Base-by-base conservation (phyloP, 441 rosid genomes). In the Macaranga tanarius region DNA sequence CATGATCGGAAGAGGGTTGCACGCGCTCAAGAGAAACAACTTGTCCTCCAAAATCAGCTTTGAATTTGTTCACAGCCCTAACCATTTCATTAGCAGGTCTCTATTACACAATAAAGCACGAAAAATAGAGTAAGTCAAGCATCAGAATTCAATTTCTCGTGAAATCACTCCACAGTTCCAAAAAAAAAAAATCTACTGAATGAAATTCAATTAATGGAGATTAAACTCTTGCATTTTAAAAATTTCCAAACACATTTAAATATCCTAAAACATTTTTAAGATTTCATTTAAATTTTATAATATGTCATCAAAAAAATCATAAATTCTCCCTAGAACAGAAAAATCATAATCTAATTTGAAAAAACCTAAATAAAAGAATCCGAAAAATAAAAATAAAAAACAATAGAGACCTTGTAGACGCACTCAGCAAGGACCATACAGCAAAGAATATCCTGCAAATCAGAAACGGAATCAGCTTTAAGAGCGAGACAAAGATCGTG, bases 381-480 rank as follows among this genome's bases (percentile, higher is more conserved):
- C 38, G 38, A 5, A 31, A 31, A 2, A n/a, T n/a, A n/a, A n/a
- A n/a, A n/a, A n/a, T n/a, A 31, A 42, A 42, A 6, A 10, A 42
- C 5, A 6, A 42, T 10, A 1, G 17, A 54, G 25, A 90, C 98
- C 96, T 95, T 95, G 78, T 92, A 95, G 65, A 91, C 99, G 82
- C 97, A 95, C 83, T 92, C 97, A 15, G 98, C 87, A 59, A 92
- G 90, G 64, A 95, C 95, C 99, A 95, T 91, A 88, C 96, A 95
- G 72, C 99, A 92, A 79, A 95, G 92, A 40, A 95, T 84, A 70
- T 92, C 99, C 78, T 91, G 97, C 75, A 92, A 84, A 64, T 95
- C 99, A 19, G 94, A 78, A 60, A 92, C 78, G 4, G 99, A 92
- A 12, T 89, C 99, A 3, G 91, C 97, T 83, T 92, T 89, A 61